Evolutionary conservation across 495 filamentous ascomycete genomes (phyloP).

Genomic region (Amniculicola lignicola): DNA sequence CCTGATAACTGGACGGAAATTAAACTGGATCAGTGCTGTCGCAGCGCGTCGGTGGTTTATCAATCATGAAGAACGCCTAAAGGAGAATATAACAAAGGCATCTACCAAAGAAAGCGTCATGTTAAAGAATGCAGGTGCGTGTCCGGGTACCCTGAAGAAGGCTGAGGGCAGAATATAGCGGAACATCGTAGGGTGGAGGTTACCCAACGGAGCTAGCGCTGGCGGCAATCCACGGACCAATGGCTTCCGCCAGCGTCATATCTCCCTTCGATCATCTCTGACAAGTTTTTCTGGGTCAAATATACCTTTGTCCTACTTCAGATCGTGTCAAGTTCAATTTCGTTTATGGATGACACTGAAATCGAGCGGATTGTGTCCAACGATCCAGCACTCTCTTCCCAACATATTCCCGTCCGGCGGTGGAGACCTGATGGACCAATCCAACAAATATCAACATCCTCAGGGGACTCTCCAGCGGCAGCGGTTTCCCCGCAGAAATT

Average conservation of each 20-base stretch:
- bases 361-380: conserved; percentile 19
- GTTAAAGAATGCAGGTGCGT: no score
- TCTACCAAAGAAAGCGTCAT: no score
- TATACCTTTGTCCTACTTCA: neutral
- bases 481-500: neutral
- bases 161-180: no score
- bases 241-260: neutral
- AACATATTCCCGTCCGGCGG: conserved; percentile 4
- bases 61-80: no score
- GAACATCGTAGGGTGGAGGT: no score
- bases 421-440: conserved; percentile 8
- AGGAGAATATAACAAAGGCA: no score
- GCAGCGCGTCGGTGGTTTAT: no score
- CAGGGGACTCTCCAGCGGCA: neutral
- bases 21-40: no score
- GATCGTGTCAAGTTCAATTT: neutral
- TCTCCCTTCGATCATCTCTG: neutral
- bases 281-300: neutral
- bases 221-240: conserved; percentile 4
- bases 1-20: no score
- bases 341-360: conserved; percentile 17
- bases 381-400: conserved; percentile 29
- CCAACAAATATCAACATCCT: conserved; percentile 7
- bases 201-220: no score
- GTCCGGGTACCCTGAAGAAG: no score